Evolutionary conservation across 1,139 yeast species (phyloP), one percentile per base, ranked within the genome.

Genomic region (Waltiozyma sp.): DNA sequence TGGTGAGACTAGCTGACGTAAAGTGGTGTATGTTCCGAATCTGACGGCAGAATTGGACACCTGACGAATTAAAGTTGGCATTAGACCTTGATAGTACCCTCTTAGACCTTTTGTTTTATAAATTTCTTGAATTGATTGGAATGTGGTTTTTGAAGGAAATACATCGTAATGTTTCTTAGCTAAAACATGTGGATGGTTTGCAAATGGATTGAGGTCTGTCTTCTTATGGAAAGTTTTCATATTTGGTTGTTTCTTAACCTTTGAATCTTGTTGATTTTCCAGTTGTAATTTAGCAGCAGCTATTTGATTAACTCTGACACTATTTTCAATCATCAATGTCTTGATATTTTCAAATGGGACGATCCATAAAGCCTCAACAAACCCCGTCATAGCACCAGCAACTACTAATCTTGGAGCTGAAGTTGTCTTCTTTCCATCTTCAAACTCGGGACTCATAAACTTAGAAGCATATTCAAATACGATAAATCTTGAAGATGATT

Each of bases 271-370:
- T 18, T 14, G 19, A 23, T 7, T 24, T 18, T 11, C 21, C 3
- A 13, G 23, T n/a, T 38, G 11, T 15, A 35, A 37, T 14, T 37
- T 33, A 31, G 43, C 39, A n/a, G 38, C 43, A 5, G 16, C 14
- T 14, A 14, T 6, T n/a, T 35, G 37, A 18, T 35, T 35, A 13
- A 14, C 37, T 19, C 37, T 35, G 23, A 35, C 37, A 19, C 37
- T 35, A 40, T 54, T 76, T 56, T 89, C 95, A 49, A 89, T 80
- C 91, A 87, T 80, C 14, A 87, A 73, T 6, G 86, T 81, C 59
- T 89, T 88, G 52, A 88, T 72, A 57, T 80, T 85, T 56, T 91
- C 98, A 62, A 91, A 89, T 0, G 98, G 98, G 23, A 91, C 84
- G 28, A 91, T 75, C 69, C 88, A 75, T 38, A 87, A 54, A 6